phyloP scores from a whole-genome alignment of 768 basidiomycete genomes.

The Panaeolus papilionaceus region DNA sequence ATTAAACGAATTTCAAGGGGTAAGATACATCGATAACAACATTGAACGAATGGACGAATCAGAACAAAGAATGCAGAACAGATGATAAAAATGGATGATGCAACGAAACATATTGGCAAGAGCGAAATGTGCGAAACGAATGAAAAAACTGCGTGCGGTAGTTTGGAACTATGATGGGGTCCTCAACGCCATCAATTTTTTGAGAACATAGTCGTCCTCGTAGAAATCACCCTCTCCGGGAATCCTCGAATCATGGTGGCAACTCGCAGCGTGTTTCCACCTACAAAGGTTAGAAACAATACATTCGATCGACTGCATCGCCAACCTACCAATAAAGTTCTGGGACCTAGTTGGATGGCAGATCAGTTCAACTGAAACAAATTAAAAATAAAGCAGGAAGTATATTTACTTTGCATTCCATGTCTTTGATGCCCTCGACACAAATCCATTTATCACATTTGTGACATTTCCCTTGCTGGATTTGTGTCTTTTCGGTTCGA shows the following conservation, averaged over 20 bases:
- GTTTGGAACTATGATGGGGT: constrained; percentile 5
- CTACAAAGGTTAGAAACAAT: constrained; percentile 34
- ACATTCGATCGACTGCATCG: background rate
- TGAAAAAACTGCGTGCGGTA: background rate
- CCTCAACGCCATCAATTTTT: constrained; percentile 23
- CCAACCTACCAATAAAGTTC: constrained; percentile 75
- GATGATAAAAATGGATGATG: constrained; percentile 14
- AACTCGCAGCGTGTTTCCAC: constrained; percentile 87
- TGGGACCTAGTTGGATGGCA: constrained; percentile 52
- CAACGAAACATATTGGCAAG: constrained; percentile 8
- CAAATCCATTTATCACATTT: constrained; percentile 76
- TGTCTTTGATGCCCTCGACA: constrained; percentile 75
- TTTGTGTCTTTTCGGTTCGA: constrained; percentile 62
- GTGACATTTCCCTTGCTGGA: constrained; percentile 81
- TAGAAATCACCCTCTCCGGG: constrained; percentile 64
- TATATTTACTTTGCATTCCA: constrained; percentile 67
- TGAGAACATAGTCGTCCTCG: constrained; percentile 56
- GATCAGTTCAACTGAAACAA: background rate
- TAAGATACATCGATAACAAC: constrained; percentile 11
- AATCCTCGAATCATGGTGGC: constrained; percentile 66
- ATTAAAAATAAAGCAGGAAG: constrained; percentile 4
- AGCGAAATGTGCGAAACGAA: constrained; percentile 3
- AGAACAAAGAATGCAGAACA: constrained; percentile 9
- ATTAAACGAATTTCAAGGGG: background rate
- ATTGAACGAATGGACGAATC: constrained; percentile 12